Evolutionary conservation across 805 yeast genomes (phyloP).

Genomic region (Kodamaea laetipori): DNA sequence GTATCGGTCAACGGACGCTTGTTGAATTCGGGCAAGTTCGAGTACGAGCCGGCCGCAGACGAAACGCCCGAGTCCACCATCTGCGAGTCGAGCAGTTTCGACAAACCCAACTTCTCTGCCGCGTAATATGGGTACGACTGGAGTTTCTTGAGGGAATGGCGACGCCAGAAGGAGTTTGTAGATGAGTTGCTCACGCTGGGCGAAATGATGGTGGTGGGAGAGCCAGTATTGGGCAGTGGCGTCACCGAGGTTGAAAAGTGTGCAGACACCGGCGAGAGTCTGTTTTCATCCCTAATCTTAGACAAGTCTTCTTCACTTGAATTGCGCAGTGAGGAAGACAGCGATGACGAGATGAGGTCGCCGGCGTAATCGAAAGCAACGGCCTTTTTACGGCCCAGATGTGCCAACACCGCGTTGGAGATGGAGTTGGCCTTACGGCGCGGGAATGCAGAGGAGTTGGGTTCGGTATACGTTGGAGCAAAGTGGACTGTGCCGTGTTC

Average conservation of each 20-base stretch:
- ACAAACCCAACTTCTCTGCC: constrained; percentile 12
- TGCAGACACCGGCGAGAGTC: constrained; percentile 1
- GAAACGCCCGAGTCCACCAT: constrained; percentile 14
- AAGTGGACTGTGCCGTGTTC: constrained; percentile 4
- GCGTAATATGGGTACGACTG: constrained; percentile 17
- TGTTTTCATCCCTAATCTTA: not conserved
- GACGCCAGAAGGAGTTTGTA: constrained; percentile 19
- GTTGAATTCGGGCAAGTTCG: constrained; percentile 57
- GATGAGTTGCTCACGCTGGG: constrained; percentile 11
- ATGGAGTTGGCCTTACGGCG: constrained; percentile 24
- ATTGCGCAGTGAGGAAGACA: constrained; percentile 17
- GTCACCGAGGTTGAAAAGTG: constrained; percentile 12
- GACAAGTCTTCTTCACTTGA: constrained; percentile 18
- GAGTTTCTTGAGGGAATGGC: constrained; percentile 17
- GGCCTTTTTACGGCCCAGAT: constrained; percentile 22
- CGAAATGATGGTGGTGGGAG: constrained; percentile 13
- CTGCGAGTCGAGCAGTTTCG: constrained; percentile 17
- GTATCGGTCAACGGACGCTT: constrained; percentile 76
- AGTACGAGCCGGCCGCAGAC: constrained; percentile 8
- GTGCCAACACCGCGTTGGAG: constrained; percentile 27
- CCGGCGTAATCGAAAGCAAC: constrained; percentile 11
- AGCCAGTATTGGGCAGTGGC: constrained; percentile 8
- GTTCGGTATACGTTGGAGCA: constrained; percentile 2
- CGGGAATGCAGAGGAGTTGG: too few relatives aligned
- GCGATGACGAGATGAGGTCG: constrained; percentile 9